Evolutionary conservation across 805 yeast genomes (phyloP), one percentile per base, ranked within the genome.

Genomic region (Komagataella mondaviorum): DNA sequence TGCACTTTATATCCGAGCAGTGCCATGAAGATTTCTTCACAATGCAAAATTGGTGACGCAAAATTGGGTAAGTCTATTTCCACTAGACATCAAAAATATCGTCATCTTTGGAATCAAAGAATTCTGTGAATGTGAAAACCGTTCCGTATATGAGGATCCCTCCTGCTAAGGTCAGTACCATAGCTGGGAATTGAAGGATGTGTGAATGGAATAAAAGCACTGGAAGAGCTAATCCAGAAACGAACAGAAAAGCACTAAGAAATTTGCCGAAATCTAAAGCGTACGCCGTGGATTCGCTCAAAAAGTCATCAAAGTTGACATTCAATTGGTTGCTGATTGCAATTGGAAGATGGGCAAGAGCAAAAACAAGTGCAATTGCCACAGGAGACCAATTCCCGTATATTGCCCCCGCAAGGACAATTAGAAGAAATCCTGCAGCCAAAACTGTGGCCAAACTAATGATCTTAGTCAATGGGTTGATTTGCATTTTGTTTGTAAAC

Each of bases 311-410:
- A 49, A 63, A 63, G 23, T 63, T 63, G 23, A 60, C 51, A n/a
- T 71, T 70, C 53, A 70, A 68, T 54, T 69, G 66, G 43, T 74
- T 69, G 53, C 83, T 78, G 6, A 83, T 55, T 7, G 83, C 73
- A 54, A 83, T 81, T 4, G 95, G 95, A 44, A 84, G 52, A 44
- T 89, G 90, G 2, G 93, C 90, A 45, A 81, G 54, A 45, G 80
- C 71, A 63, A 84, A 84, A 55, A 85, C 71, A 16, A 80, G 48
- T 56, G 73, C 77, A 75, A 57, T 85, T 88, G 44, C 83, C 75
- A 91, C 74, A 44, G 99, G 98, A 60, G 84, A 80, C 95, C 96
- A 93, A 65, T 88, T 89, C 48, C 87, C 85, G 69, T 80, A 88
- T 10, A 93, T 72, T 2, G 93, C 91, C 50, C 96, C 89, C 48